Conservation (phyloP, 129 eudicot genomes). For the Erigeron canadensis region DNA sequence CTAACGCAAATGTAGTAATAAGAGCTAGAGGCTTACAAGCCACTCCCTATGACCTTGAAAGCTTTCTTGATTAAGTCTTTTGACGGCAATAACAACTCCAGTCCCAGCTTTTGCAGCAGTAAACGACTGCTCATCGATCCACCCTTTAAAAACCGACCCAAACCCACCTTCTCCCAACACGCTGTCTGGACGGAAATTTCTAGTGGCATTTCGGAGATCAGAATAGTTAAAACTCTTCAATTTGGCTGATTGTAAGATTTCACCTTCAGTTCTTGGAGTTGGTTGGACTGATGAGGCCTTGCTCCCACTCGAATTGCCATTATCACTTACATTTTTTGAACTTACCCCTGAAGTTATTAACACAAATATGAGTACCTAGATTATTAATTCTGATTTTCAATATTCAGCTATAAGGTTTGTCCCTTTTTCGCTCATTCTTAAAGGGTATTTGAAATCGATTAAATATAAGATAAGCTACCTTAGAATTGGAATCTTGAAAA, state of each 20-base stretch:
- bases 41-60: conserved; percentile 91
- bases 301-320: conserved; percentile 45
- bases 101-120: conserved; percentile 77
- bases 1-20: background rate
- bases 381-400: background rate
- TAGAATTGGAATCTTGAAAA: conserved; percentile 6
- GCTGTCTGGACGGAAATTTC: conserved; percentile 88
- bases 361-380: background rate
- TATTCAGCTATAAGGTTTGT: background rate
- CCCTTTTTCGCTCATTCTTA: background rate
- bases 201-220: conserved; percentile 68
- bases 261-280: conserved; percentile 78
- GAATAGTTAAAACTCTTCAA: conserved; percentile 64
- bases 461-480: background rate
- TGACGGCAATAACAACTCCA: conserved; percentile 80
- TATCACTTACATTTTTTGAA: conserved; percentile 52
- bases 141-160: conserved; percentile 89
- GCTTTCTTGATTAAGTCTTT: conserved; percentile 77
- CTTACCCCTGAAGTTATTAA: conserved; percentile 49
- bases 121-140: conserved; percentile 77
- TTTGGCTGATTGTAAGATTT: conserved; percentile 69
- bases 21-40: conserved; percentile 56
- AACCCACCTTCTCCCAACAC: conserved; percentile 94
- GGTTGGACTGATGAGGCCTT: conserved; percentile 66
- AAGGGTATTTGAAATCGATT: conserved; percentile 20